Evolutionary conservation across 768 basidiomycete species (phyloP), one percentile per base, ranked within the genome.

Genomic region (Psilocybe azurescens): DNA sequence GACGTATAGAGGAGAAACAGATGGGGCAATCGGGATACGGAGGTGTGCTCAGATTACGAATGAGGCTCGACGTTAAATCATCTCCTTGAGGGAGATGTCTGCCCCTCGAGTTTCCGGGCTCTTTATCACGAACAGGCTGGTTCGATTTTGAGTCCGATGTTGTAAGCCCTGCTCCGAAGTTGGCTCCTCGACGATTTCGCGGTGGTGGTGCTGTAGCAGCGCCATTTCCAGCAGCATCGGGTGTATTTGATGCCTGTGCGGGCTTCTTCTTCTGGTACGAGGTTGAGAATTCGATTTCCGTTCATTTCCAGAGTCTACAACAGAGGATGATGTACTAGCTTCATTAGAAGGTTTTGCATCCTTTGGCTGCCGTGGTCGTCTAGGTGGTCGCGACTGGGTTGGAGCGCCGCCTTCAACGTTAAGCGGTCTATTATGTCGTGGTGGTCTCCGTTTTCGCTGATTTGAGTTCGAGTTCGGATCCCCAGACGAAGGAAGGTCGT

Each of bases 21-120:
- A 90, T 96, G 18, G 87, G 79, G 67, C 93, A 94, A 69, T 94
- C 93, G 0, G 86, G 83, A 64, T 86, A 91, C 2, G 94, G 92
- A 0, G 89, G 83, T 0, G 84, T 85, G 64, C 86, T 84, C 30
- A 95, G 79, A 5, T 83, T 81, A 28, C 83, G 83, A 16, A 83
- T 90, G 58, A 95, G 85, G 3, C 81, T 83, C 4, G 91, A 92
- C 0, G 92, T 91, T 38, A 95, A 83, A 70, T 92, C 92, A 64
- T 89, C 87, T 3, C 78, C 72, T 32, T 68, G 65, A 44, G 71
- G 71, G 2, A 72, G 64, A 33, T 63, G 48, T 32, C 52, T 32
- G 47, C 52, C 16, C 36, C 33, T 41, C 53, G 50, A 39, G 41
- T 64, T 55, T 6, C 56, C 32, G 14, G 7, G 4, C 14, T 38